A percentile compares a stretch with the other conserved stretches of the same genome.
phyloP scores from a whole-genome alignment of 2,329 filamentous ascomycete species.

The Paecilomyces niveus region DNA sequence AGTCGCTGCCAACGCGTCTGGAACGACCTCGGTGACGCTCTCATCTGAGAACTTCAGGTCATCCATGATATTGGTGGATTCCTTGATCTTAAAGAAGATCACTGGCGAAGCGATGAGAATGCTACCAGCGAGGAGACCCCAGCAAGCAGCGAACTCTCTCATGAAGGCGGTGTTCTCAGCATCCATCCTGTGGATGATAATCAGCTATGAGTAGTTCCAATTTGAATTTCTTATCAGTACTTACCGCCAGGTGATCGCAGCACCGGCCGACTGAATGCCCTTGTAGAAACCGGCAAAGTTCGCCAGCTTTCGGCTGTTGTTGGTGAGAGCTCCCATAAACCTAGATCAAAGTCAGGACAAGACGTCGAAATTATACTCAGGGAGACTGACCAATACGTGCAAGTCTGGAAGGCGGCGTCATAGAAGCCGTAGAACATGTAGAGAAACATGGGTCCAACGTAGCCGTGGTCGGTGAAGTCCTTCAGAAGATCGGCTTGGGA shows the following conservation, averaged over 20 bases:
- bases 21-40: conserved; percentile 62
- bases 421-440: conserved; percentile 89
- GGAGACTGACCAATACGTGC: conserved; percentile 67
- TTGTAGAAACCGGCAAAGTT: conserved; percentile 92
- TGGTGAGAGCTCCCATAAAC: conserved; percentile 89
- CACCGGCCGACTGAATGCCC: conserved; percentile 80
- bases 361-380: background rate
- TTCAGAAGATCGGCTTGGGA: conserved; percentile 19
- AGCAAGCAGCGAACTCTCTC: conserved; percentile 66
- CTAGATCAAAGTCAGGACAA: conserved; percentile 31
- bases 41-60: conserved; percentile 82
- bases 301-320: conserved; percentile 84
- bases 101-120: conserved; percentile 72
- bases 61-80: conserved; percentile 72
- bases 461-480: conserved; percentile 64
- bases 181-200: conserved; percentile 55
- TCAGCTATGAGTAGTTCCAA: background rate
- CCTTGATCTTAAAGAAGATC: conserved; percentile 70
- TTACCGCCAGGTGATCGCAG: conserved; percentile 50
- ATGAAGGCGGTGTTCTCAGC: conserved; percentile 56
- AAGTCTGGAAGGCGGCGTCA: conserved; percentile 85
- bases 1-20: background rate
- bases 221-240: conserved; percentile 7
- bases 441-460: conserved; percentile 74
- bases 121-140: conserved; percentile 68